These are phyloP conservation scores for Rubia balearica DNA, from an alignment of 305 asterid genomes.

Conservation along the genomic window DNA sequence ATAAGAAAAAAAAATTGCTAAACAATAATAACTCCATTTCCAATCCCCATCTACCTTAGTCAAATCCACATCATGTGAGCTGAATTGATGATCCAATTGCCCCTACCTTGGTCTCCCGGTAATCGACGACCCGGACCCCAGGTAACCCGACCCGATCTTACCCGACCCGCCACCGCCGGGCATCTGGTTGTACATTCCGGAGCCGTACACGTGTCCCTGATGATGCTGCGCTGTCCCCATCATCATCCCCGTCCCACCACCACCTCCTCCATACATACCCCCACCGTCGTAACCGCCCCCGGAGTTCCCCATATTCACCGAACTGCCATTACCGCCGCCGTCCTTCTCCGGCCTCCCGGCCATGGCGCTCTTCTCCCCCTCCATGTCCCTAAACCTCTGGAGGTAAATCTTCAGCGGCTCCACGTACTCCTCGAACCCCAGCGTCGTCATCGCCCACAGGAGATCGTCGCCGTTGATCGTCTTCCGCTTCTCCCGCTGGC, in stretches of 20 bases:
- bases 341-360: slow-evolving; percentile 37
- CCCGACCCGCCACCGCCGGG: slow-evolving; percentile 23
- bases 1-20: not conserved
- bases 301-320: slow-evolving; percentile 30
- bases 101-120: slow-evolving; percentile 27
- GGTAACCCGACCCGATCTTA: slow-evolving; percentile 25
- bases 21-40: slow-evolving; percentile 1
- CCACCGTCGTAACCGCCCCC: slow-evolving; percentile 33
- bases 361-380: slow-evolving; percentile 69
- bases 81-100: not conserved
- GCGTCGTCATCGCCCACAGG: slow-evolving; percentile 83
- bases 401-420: slow-evolving; percentile 67
- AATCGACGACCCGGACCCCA: slow-evolving; percentile 27
- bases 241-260: slow-evolving; percentile 20
- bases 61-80: slow-evolving; percentile 6
- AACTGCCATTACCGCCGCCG: slow-evolving; percentile 35
- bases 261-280: slow-evolving; percentile 31
- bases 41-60: slow-evolving; percentile 7
- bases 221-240: slow-evolving; percentile 36
- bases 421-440: slow-evolving; percentile 79
- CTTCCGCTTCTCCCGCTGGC: slow-evolving; percentile 76
- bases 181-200: slow-evolving; percentile 29
- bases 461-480: slow-evolving; percentile 85
- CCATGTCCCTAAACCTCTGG: slow-evolving; percentile 79
- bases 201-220: slow-evolving; percentile 46